Evolutionary conservation across 768 basidiomycete genomes (phyloP), one percentile per base, ranked within the genome.

Genomic region (Russula emetica): DNA sequence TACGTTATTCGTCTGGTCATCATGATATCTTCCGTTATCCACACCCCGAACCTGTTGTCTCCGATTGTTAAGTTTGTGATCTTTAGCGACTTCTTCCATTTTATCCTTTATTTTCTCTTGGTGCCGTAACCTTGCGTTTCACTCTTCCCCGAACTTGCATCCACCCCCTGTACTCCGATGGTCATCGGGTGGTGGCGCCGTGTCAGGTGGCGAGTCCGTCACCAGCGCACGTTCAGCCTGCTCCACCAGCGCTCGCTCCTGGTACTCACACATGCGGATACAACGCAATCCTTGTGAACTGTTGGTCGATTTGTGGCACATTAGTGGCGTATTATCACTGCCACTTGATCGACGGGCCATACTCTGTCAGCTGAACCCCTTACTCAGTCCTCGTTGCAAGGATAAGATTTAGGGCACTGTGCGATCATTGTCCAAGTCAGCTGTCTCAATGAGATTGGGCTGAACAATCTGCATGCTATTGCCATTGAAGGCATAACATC

Each of bases 321-420:
- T 34, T 34, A 34, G 32, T 34, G 8, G 32, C 32, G 8, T 22
- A 24, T 47, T 50, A 26, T 55, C 53, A 55, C 55, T n/a, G 66
- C 62, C 58, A 53, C 62, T 42, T 32, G 44, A 66, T 58, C 60
- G 66, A 56, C 56, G n/a, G 40, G 54, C 47, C 47, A 50, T 57
- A 38, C 40, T 42, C 26, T 45, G 62, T 45, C 22, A 63, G 40
- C 55, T 56, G 42, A 18, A 30, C 28, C 40, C 36, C 38, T 3
- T 40, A 42, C 50, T 30, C 22, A 44, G 4, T 28, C 55, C 44
- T 47, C 13, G 11, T n/a, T n/a, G n/a, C n/a, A n/a, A n/a, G n/a
- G n/a, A n/a, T n/a, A n/a, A n/a, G n/a, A n/a, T n/a, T n/a, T n/a
- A n/a, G n/a, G n/a, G n/a, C n/a, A n/a, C n/a, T n/a, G n/a, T n/a